Percentiles rank a stretch among this genome's conserved stretches.
phyloP scores from a whole-genome alignment of 2,329 filamentous ascomycete species.

The Exophiala xenobiotica region DNA sequence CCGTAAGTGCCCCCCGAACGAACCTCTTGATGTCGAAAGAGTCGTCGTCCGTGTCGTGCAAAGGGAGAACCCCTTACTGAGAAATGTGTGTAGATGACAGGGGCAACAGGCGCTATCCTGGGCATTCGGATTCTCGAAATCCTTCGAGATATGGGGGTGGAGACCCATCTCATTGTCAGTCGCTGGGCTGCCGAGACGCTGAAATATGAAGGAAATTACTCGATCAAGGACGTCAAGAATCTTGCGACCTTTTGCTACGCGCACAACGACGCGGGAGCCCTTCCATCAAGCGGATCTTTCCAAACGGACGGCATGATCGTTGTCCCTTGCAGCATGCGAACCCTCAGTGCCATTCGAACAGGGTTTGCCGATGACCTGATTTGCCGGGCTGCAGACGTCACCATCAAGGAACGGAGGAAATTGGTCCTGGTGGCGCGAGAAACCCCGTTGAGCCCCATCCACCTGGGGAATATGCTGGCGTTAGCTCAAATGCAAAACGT shows the following conservation, averaged over 20 bases:
- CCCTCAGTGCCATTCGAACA: constrained; percentile 40
- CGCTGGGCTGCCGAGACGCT: constrained; percentile 35
- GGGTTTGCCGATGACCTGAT: constrained; percentile 46
- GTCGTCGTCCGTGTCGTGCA: not conserved
- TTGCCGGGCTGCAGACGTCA: constrained; percentile 43
- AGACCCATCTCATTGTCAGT: constrained; percentile 33
- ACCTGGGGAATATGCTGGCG: constrained; percentile 17
- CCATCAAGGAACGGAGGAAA: constrained; percentile 41
- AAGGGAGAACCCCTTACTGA: constrained; percentile 9
- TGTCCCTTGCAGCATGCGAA: constrained; percentile 48
- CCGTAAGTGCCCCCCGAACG: not conserved
- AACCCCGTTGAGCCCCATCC: constrained; percentile 35
- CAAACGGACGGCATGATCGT: constrained; percentile 45
- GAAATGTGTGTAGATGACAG: constrained; percentile 29
- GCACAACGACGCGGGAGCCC: constrained; percentile 31
- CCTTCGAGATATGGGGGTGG: constrained; percentile 30
- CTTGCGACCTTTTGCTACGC: constrained; percentile 24
- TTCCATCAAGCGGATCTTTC: constrained; percentile 29
- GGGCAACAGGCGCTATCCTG: constrained; percentile 35
- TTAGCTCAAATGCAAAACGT: constrained; percentile 33
- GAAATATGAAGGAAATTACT: constrained; percentile 25
- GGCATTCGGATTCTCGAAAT: constrained; percentile 32
- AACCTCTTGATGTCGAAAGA: not conserved
- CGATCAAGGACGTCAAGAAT: constrained; percentile 7
- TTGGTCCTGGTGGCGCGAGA: constrained; percentile 41